A percentile compares a stretch with the other conserved stretches of the same genome.
phyloP scores from a whole-genome alignment of 768 basidiomycete species.

The Trametes punicea region DNA sequence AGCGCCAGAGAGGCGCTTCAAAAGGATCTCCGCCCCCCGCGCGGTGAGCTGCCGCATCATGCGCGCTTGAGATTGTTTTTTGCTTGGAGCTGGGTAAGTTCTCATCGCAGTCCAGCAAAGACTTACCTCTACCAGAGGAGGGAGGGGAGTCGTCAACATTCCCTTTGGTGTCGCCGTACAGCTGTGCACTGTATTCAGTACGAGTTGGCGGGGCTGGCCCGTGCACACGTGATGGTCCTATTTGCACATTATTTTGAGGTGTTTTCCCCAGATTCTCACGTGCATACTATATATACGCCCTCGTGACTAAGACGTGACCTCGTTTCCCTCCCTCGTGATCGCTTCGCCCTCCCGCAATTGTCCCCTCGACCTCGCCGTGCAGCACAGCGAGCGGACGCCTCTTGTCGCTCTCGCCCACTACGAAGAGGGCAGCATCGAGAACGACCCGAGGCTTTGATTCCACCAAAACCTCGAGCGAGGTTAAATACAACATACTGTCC shows the following conservation, averaged over 20 bases:
- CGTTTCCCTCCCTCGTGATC: conserved; percentile 41
- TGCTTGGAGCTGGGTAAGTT: too few species aligned
- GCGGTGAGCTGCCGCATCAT: too few species aligned
- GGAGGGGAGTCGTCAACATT: background rate
- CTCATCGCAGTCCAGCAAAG: too few species aligned
- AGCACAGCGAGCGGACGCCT: conserved; percentile 17
- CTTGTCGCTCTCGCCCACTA: conserved; percentile 6
- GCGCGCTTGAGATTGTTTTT: too few species aligned
- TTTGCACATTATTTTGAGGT: conserved; percentile 33
- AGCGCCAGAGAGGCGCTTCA: too few species aligned
- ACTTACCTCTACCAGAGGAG: too few species aligned
- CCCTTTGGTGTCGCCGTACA: background rate
- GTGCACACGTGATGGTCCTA: conserved; percentile 16
- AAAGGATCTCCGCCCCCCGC: too few species aligned
- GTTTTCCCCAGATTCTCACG: conserved; percentile 26
- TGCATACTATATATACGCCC: conserved; percentile 35
- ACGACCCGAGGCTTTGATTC: too few species aligned
- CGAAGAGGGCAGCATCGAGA: background rate
- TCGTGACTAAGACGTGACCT: conserved; percentile 44
- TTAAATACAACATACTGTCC: background rate
- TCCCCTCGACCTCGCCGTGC: conserved; percentile 19
- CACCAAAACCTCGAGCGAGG: too few species aligned
- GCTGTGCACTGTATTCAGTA: too few species aligned
- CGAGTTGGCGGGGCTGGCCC: conserved; percentile 14
- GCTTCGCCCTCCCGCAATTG: conserved; percentile 26